Percentiles rank a stretch among this genome's conserved stretches.
phyloP scores from a whole-genome alignment of 331 rosid genomes.

The Acacia pycnantha region DNA sequence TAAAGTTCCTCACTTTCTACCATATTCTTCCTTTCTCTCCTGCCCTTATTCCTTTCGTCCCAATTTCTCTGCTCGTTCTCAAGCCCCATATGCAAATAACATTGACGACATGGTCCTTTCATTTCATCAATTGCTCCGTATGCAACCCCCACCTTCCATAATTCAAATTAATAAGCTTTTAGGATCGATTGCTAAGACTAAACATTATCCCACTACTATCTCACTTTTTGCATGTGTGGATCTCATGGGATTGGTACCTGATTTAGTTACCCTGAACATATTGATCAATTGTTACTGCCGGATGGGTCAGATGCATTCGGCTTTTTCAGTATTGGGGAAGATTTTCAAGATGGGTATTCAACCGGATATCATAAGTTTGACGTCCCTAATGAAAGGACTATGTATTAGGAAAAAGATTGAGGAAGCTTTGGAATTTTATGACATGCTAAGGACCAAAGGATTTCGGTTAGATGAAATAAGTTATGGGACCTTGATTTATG shows the following conservation, averaged over 20 bases:
- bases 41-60: neutral
- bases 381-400: neutral
- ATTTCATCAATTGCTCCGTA: neutral
- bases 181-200: neutral
- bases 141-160: neutral
- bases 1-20: neutral
- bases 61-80: neutral
- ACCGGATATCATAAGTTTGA: neutral
- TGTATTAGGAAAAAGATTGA: neutral
- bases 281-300: neutral
- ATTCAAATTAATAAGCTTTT: neutral
- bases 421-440: neutral
- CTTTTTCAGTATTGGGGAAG: neutral
- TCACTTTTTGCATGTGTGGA: neutral
- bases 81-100: neutral
- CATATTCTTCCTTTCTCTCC: neutral
- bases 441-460: neutral
- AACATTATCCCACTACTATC: neutral
- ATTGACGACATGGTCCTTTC: neutral
- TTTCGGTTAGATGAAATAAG: neutral
- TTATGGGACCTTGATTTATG: constrained; percentile 16
- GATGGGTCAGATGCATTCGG: neutral
- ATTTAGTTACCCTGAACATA: neutral
- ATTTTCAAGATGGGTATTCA: neutral
- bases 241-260: neutral